phyloP scores from a whole-genome alignment of 2,329 filamentous ascomycete genomes.

The Sodiomyces alkalinus region DNA sequence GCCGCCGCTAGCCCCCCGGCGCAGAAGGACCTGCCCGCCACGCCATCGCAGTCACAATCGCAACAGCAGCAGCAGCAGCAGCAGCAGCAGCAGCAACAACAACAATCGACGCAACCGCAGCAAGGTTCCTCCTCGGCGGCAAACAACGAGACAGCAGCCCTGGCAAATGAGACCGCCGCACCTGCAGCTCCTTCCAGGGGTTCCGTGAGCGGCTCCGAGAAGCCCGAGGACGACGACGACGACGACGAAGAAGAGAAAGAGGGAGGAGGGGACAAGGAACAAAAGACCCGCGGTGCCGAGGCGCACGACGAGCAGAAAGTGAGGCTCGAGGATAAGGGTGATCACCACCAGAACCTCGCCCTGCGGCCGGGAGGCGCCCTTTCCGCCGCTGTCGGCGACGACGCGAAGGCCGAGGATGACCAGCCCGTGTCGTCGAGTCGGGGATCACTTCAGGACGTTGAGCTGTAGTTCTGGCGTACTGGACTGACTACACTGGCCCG shows the following conservation, averaged over 20 bases:
- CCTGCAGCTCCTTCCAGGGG: constrained; percentile 6
- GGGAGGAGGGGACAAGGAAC: constrained; percentile 17
- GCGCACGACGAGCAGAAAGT: constrained; percentile 42
- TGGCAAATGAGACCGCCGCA: constrained; percentile 12
- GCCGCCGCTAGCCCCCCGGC: constrained; percentile 8
- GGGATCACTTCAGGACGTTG: constrained; percentile 49
- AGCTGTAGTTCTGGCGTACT: constrained; percentile 37
- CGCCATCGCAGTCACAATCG: constrained; percentile 9
- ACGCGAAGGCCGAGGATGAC: constrained; percentile 16
- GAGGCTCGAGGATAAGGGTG: constrained; percentile 37
- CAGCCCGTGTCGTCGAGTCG: constrained; percentile 27
- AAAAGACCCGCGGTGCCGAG: constrained; percentile 17
- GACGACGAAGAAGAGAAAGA: constrained; percentile 16
- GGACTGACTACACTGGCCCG: too few relatives aligned
- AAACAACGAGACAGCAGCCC: constrained; percentile 10
- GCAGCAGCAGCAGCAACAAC: constrained; percentile 7
- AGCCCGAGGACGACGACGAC: constrained; percentile 13
- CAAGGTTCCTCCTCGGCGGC: too few relatives aligned
- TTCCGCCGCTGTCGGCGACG: constrained; percentile 12
- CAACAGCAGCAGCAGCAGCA: constrained; percentile 7
- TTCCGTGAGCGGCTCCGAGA: constrained; percentile 8
- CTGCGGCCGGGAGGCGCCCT: constrained; percentile 22
- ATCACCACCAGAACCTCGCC: constrained; percentile 32
- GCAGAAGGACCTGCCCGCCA: constrained; percentile 19
- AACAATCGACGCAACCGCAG: constrained; percentile 4